These are phyloP conservation scores for Celoporthe dispersa DNA, from an alignment of 2,329 filamentous ascomycete species.

Conservation along the genomic window DNA sequence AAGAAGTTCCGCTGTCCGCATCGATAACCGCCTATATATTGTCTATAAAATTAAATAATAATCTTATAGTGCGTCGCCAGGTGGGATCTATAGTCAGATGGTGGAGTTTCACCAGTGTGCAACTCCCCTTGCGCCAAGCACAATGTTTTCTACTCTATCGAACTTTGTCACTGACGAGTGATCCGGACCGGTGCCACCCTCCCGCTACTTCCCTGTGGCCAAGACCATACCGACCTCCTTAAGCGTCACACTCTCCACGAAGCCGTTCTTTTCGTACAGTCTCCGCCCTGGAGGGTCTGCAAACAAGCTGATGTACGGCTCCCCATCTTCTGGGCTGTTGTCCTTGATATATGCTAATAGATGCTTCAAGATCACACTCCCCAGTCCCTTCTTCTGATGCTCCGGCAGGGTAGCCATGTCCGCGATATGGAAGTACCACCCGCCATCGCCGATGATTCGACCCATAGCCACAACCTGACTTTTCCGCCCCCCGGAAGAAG, in stretches of 20 bases:
- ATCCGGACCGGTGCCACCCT: neutral
- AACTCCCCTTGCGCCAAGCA: too few species aligned
- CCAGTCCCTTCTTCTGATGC: constrained; percentile 53
- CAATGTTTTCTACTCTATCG: too few species aligned
- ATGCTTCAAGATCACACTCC: constrained; percentile 47
- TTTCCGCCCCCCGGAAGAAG: neutral
- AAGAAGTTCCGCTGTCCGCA: too few species aligned
- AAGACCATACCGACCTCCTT: constrained; percentile 43
- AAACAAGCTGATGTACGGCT: constrained; percentile 49
- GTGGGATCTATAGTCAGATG: too few species aligned
- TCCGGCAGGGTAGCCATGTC: constrained; percentile 55
- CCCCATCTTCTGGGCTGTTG: constrained; percentile 41
- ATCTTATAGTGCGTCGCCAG: too few species aligned
- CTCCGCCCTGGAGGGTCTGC: constrained; percentile 50
- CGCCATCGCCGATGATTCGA: constrained; percentile 54
- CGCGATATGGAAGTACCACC: constrained; percentile 54
- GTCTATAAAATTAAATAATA: too few species aligned
- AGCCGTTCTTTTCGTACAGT: constrained; percentile 52
- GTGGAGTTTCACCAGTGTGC: too few species aligned
- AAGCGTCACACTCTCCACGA: constrained; percentile 43
- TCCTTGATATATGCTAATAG: constrained; percentile 47
- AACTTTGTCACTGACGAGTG: neutral
- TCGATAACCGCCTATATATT: too few species aligned
- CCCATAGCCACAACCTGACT: constrained; percentile 49
- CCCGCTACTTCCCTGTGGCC: neutral